Evolutionary conservation across 805 yeast species (phyloP).

Genomic region (Candida manassasensis): DNA sequence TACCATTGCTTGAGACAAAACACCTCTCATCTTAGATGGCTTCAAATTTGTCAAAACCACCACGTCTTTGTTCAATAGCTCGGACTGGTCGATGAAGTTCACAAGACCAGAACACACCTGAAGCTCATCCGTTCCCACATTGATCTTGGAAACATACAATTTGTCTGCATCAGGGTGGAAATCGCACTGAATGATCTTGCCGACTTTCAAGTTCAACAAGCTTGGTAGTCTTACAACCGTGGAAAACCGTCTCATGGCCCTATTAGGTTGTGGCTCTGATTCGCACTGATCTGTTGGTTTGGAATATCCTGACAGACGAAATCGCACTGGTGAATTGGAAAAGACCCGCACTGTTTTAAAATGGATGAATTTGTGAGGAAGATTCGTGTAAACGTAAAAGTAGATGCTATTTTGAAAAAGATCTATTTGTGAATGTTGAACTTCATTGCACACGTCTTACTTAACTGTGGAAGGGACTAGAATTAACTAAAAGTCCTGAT

Average conservation of each 20-base stretch:
- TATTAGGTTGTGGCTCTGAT: constrained; percentile 1
- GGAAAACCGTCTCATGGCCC: not conserved
- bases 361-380: no score
- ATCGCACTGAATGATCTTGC: constrained; percentile 41
- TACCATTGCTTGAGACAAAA: constrained; percentile 59
- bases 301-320: no score
- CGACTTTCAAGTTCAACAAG: constrained; percentile 36
- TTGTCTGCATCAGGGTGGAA: constrained; percentile 56
- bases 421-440: no score
- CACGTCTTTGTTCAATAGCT: constrained; percentile 38
- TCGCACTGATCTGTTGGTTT: no score
- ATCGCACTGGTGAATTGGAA: no score
- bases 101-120: constrained; percentile 62
- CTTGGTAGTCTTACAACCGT: constrained; percentile 15
- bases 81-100: constrained; percentile 33
- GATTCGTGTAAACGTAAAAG: no score
- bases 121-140: constrained; percentile 19
- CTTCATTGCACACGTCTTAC: no score
- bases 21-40: constrained; percentile 60
- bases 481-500: no score
- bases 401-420: no score
- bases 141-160: constrained; percentile 52
- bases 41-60: constrained; percentile 56
- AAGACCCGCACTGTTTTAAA: no score
- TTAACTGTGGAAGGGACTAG: no score